Conservation (phyloP, 768 basidiomycete genomes). For the Cystofilobasidium macerans region DNA sequence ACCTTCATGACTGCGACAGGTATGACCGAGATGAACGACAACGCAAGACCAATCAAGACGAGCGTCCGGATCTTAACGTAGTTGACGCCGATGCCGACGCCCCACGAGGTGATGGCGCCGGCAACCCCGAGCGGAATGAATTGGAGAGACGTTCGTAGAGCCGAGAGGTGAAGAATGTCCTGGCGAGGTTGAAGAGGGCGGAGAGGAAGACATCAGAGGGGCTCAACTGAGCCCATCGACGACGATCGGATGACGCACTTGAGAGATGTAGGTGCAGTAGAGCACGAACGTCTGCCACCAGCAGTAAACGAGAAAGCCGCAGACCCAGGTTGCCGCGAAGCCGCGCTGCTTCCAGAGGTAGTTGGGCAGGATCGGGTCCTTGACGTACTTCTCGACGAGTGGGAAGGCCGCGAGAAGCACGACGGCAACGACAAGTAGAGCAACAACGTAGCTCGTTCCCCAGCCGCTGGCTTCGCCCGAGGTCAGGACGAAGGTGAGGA, state of each 20-base stretch:
- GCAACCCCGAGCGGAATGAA: slow-evolving; percentile 25
- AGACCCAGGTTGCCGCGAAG: slow-evolving; percentile 27
- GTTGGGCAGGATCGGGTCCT: slow-evolving; percentile 27
- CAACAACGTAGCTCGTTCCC: slow-evolving; percentile 24
- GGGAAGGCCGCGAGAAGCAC: slow-evolving; percentile 24
- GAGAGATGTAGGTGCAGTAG: slow-evolving; percentile 13
- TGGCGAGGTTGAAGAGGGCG: no score
- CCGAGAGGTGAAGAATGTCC: slow-evolving; percentile 14
- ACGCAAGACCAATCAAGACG: slow-evolving; percentile 12
- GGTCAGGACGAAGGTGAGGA: slow-evolving; percentile 24
- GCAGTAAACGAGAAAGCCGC: slow-evolving; percentile 27
- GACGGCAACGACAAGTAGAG: slow-evolving; percentile 22
- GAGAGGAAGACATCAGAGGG: no score
- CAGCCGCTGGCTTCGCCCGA: slow-evolving; percentile 23
- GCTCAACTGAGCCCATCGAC: no score
- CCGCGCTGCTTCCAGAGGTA: slow-evolving; percentile 22
- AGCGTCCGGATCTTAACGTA: slow-evolving; percentile 20
- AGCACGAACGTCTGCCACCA: slow-evolving; percentile 18
- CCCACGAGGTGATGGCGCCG: slow-evolving; percentile 1
- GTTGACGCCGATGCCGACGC: slow-evolving; percentile 7
- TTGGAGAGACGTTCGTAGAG: slow-evolving; percentile 13
- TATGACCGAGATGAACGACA: slow-evolving; percentile 24
- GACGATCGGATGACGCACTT: no score
- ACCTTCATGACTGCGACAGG: slow-evolving; percentile 23
- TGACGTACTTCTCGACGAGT: slow-evolving; percentile 26